phyloP scores from a whole-genome alignment of 768 basidiomycete genomes.

The Auriscalpium vulgare region DNA sequence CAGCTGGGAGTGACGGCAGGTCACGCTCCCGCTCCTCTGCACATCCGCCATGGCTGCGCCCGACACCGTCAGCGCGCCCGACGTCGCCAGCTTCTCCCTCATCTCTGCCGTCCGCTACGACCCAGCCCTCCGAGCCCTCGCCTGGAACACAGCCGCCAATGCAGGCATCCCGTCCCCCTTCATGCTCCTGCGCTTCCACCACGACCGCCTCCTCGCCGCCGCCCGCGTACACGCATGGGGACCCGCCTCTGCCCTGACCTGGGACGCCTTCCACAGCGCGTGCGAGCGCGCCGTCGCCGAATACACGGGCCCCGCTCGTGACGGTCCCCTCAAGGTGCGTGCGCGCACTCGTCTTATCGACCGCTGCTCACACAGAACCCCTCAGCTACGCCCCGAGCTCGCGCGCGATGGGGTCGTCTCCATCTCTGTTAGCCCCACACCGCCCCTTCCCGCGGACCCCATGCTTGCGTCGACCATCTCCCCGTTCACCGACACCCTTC shows the following conservation, averaged over 20 bases:
- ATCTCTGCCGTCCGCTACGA: slow-evolving; percentile 59
- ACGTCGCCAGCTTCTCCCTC: slow-evolving; percentile 20
- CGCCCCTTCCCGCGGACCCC: slow-evolving; percentile 21
- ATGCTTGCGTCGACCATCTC: slow-evolving; percentile 17
- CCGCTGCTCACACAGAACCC: neutral
- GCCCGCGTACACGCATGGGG: slow-evolving; percentile 46
- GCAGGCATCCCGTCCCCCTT: slow-evolving; percentile 46
- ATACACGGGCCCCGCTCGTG: neutral
- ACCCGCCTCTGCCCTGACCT: slow-evolving; percentile 28
- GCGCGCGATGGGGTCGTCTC: neutral
- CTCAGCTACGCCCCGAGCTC: slow-evolving; percentile 43
- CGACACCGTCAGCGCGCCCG: neutral
- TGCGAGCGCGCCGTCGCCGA: slow-evolving; percentile 38
- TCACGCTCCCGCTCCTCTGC: neutral
- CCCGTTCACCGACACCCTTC: slow-evolving; percentile 27
- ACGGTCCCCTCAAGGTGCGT: slow-evolving; percentile 12
- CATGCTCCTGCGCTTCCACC: slow-evolving; percentile 53
- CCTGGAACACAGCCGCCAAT: slow-evolving; percentile 50
- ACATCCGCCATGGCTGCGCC: neutral
- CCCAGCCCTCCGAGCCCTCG: slow-evolving; percentile 30
- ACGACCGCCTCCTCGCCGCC: slow-evolving; percentile 49
- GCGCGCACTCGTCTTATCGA: neutral
- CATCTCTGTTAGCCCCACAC: slow-evolving; percentile 3
- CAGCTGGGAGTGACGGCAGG: neutral
- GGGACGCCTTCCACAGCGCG: slow-evolving; percentile 29